A percentile compares a stretch with the other conserved stretches of the same genome.
These are phyloP conservation scores for Clavispora phyllophila DNA, from an alignment of 805 yeast genomes.

Conservation along the genomic window DNA sequence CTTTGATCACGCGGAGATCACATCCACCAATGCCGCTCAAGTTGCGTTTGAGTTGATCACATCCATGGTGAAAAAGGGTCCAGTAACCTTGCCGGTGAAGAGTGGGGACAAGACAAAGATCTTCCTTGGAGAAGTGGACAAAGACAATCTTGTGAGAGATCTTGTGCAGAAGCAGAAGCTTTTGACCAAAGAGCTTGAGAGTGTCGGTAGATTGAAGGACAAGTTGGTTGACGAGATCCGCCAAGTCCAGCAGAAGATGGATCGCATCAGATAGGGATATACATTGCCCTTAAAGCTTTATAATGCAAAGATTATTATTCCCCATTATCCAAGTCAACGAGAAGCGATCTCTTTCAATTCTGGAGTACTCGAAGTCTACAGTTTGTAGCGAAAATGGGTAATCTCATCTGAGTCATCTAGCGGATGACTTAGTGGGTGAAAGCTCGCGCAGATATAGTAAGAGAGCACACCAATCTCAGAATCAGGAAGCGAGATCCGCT, in stretches of 20 bases:
- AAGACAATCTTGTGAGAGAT: neutral
- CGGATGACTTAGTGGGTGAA: too few species aligned
- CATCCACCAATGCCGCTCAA: slow-evolving; percentile 67
- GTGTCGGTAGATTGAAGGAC: slow-evolving; percentile 9
- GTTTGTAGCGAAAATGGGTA: too few species aligned
- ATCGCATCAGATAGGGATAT: neutral
- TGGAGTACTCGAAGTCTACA: too few species aligned
- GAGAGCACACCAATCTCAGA: too few species aligned
- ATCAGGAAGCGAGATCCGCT: too few species aligned
- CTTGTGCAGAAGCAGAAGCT: neutral
- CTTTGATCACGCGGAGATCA: slow-evolving; percentile 60
- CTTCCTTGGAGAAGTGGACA: neutral
- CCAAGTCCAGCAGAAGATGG: slow-evolving; percentile 3
- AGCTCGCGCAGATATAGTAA: too few species aligned
- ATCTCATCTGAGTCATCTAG: too few species aligned
- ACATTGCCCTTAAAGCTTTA: too few species aligned
- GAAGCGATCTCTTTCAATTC: too few species aligned
- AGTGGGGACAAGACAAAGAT: slow-evolving; percentile 3
- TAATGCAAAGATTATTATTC: neutral
- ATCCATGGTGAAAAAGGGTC: slow-evolving; percentile 64
- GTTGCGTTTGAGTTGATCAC: slow-evolving; percentile 67
- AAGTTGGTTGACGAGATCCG: slow-evolving; percentile 7
- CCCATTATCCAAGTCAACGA: too few species aligned
- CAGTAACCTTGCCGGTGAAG: slow-evolving; percentile 11
- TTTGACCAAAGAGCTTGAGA: slow-evolving; percentile 3